A percentile compares a stretch with the other conserved stretches of the same genome.
Conservation (phyloP, 768 basidiomycete genomes). For the Cytidiella melzeri region DNA sequence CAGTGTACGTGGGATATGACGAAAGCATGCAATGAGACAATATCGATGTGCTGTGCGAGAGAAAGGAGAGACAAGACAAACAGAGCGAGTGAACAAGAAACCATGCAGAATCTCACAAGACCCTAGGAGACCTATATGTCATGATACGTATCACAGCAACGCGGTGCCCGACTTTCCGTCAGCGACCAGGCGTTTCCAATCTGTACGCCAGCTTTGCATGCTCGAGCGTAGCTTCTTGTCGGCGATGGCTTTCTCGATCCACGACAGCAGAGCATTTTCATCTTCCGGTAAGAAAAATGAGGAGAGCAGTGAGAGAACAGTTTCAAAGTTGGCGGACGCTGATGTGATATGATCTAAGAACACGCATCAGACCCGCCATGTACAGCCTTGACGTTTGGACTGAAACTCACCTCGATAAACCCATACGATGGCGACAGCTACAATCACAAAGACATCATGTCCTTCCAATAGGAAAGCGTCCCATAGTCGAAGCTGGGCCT, state of each 20-base stretch:
- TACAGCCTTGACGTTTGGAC: too few species aligned
- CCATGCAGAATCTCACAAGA: neutral
- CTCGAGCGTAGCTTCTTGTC: conserved; percentile 61
- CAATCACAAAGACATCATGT: conserved; percentile 78
- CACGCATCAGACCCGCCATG: too few species aligned
- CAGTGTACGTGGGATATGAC: conserved; percentile 6
- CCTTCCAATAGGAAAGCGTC: conserved; percentile 92
- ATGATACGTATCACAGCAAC: conserved; percentile 39
- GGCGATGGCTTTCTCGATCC: conserved; percentile 61
- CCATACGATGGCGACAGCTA: conserved; percentile 88
- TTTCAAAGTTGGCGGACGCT: conserved; percentile 78
- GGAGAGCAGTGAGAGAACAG: conserved; percentile 82
- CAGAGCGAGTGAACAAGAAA: conserved; percentile 3
- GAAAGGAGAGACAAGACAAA: neutral
- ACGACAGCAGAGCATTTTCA: conserved; percentile 74
- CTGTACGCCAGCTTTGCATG: conserved; percentile 72
- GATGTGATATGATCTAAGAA: conserved; percentile 84
- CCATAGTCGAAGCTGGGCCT: conserved; percentile 92
- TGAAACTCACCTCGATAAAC: conserved; percentile 66
- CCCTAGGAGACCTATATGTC: conserved; percentile 1
- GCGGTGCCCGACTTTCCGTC: conserved; percentile 56
- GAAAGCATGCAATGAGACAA: neutral
- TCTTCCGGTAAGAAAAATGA: conserved; percentile 94
- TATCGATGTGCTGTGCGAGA: conserved; percentile 1
- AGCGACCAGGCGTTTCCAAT: conserved; percentile 71